These are phyloP conservation scores for Trichocladium uniseriatum DNA, from an alignment of 495 filamentous ascomycete species.

Conservation along the genomic window DNA sequence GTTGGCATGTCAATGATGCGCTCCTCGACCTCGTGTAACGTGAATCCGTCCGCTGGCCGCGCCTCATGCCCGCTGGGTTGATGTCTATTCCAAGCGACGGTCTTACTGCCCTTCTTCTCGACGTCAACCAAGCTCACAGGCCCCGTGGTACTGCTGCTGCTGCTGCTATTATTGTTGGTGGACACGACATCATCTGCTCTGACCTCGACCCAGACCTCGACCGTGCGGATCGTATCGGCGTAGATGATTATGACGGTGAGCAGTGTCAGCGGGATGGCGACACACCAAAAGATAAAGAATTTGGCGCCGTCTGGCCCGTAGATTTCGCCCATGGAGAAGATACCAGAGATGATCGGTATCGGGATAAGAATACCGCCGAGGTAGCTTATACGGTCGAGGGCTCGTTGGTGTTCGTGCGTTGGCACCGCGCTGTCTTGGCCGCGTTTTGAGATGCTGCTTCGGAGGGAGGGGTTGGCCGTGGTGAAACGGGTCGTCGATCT, in stretches of 20 bases:
- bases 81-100: neutral
- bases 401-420: slow-evolving; percentile 28
- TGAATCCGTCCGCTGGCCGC: neutral
- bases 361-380: slow-evolving; percentile 36
- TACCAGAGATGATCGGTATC: slow-evolving; percentile 32
- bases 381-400: slow-evolving; percentile 34
- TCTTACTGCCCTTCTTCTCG: neutral
- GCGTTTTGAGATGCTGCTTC: too few relatives aligned
- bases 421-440: too few relatives aligned
- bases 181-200: slow-evolving; percentile 15
- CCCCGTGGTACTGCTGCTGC: neutral
- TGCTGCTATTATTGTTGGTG: neutral
- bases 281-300: slow-evolving; percentile 38
- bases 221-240: slow-evolving; percentile 35
- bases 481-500: neutral
- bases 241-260: slow-evolving; percentile 32
- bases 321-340: slow-evolving; percentile 34
- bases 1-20: slow-evolving; percentile 1
- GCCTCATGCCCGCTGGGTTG: neutral
- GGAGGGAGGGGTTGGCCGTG: neutral
- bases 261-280: slow-evolving; percentile 24
- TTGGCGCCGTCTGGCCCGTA: slow-evolving; percentile 25
- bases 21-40: slow-evolving; percentile 7
- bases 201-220: slow-evolving; percentile 39
- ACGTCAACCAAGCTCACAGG: neutral